Conservation (phyloP, 306 rosid genomes). For the Casuarina equisetifolia region DNA sequence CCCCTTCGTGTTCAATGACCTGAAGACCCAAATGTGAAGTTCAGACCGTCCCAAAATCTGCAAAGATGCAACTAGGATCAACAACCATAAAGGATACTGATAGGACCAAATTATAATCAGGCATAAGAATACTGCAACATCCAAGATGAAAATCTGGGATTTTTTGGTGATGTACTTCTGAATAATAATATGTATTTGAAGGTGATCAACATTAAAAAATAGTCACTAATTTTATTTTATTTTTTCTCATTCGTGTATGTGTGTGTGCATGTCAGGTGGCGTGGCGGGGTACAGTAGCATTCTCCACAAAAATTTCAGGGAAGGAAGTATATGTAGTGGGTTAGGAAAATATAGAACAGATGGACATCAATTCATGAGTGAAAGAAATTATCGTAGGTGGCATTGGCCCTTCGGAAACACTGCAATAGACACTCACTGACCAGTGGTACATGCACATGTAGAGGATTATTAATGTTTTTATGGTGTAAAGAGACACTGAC, state of each 20-base stretch:
- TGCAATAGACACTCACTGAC: background rate
- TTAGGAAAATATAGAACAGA: background rate
- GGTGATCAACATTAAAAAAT: background rate
- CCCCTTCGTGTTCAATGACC: conserved; percentile 20
- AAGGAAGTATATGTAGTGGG: background rate
- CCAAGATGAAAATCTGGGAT: background rate
- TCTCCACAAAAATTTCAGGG: background rate
- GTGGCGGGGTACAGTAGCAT: background rate
- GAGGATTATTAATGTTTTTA: background rate
- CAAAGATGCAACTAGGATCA: conserved; percentile 25
- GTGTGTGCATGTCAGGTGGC: background rate
- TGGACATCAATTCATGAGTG: background rate
- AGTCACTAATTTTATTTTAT: background rate
- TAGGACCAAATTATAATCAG: conserved; percentile 6
- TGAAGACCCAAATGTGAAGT: conserved; percentile 31
- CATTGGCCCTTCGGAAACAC: background rate
- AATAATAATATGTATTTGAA: background rate
- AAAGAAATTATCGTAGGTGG: background rate
- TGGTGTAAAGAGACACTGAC: background rate
- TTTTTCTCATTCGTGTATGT: too few species aligned
- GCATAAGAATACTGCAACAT: background rate
- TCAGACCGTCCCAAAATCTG: conserved; percentile 52
- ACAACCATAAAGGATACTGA: conserved; percentile 14
- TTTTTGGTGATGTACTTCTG: background rate
- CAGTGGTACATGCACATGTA: background rate